Evolutionary conservation across 306 rosid genomes (phyloP).

Genomic region (Cicer bijugum): DNA sequence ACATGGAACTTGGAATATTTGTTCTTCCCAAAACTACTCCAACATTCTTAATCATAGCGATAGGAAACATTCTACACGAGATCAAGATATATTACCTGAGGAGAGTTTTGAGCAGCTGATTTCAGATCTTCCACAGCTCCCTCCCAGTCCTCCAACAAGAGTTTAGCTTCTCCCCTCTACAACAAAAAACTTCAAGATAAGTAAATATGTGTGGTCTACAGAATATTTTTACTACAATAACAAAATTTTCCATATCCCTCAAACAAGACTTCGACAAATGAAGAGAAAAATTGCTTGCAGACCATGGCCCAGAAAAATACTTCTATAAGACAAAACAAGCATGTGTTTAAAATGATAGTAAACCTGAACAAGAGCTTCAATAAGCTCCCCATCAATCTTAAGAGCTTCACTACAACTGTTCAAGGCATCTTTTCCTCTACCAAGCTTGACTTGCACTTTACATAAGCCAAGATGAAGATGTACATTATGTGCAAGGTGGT

Average conservation of each 20-base stretch:
- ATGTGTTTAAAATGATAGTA: slow-evolving; percentile 29
- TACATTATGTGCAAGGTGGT: slow-evolving; percentile 85
- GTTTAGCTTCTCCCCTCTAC: slow-evolving; percentile 99
- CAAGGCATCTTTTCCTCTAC: slow-evolving; percentile 96
- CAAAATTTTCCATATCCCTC: slow-evolving; percentile 8
- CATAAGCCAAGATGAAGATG: slow-evolving; percentile 94
- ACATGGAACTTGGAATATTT: neutral
- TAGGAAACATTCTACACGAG: slow-evolving; percentile 19
- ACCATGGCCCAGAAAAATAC: slow-evolving; percentile 24
- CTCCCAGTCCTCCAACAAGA: slow-evolving; percentile 92
- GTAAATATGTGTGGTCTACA: slow-evolving; percentile 29
- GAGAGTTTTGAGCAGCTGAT: slow-evolving; percentile 90
- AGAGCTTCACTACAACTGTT: slow-evolving; percentile 86
- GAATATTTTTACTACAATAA: slow-evolving; percentile 7
- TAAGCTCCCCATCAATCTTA: slow-evolving; percentile 68
- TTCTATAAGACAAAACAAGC: slow-evolving; percentile 31
- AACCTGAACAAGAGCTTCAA: slow-evolving; percentile 97
- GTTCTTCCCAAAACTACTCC: slow-evolving; percentile 9
- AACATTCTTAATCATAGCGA: slow-evolving; percentile 30
- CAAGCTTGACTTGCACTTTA: slow-evolving; percentile 86
- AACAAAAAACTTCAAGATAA: slow-evolving; percentile 42
- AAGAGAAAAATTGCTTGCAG: slow-evolving; percentile 9
- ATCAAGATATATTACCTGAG: slow-evolving; percentile 61
- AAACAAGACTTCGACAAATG: slow-evolving; percentile 24
- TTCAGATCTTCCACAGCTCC: slow-evolving; percentile 95